These are phyloP conservation scores for Solanum bulbocastanum DNA, from an alignment of 257 asterid species.

Conservation along the genomic window DNA sequence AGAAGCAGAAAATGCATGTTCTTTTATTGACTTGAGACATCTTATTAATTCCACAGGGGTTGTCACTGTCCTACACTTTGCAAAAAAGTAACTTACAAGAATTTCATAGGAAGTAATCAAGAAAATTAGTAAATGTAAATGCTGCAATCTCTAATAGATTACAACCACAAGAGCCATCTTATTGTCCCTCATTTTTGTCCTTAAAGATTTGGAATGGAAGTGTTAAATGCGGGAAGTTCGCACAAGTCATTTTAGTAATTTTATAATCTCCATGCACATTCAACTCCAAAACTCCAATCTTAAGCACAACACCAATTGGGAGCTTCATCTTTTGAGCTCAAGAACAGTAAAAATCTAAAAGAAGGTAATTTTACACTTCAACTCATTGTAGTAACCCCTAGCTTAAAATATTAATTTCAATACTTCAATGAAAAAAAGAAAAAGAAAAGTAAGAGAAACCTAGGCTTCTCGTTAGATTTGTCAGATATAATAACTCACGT, in stretches of 20 bases:
- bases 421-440: not conserved
- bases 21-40: slow-evolving; percentile 62
- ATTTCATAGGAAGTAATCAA: not conserved
- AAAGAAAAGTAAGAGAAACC: not conserved
- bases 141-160: not conserved
- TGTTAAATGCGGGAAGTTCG: not conserved
- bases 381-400: not conserved
- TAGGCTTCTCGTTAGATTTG: not conserved
- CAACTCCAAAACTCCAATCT: not conserved
- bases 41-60: slow-evolving; percentile 60
- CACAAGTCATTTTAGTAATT: not conserved
- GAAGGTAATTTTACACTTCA: not conserved
- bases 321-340: not conserved
- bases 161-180: not conserved
- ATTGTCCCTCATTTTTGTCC: not conserved
- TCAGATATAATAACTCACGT: not conserved
- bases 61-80: slow-evolving; percentile 55
- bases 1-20: slow-evolving; percentile 62
- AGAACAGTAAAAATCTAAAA: not conserved
- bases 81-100: not conserved
- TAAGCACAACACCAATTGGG: not conserved
- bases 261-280: not conserved
- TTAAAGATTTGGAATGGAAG: not conserved
- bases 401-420: not conserved
- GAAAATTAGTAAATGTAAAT: not conserved